These are phyloP conservation scores for Mucor lusitanicus DNA, from an alignment of 371 early-diverging fungal genomes.

Conservation along the genomic window DNA sequence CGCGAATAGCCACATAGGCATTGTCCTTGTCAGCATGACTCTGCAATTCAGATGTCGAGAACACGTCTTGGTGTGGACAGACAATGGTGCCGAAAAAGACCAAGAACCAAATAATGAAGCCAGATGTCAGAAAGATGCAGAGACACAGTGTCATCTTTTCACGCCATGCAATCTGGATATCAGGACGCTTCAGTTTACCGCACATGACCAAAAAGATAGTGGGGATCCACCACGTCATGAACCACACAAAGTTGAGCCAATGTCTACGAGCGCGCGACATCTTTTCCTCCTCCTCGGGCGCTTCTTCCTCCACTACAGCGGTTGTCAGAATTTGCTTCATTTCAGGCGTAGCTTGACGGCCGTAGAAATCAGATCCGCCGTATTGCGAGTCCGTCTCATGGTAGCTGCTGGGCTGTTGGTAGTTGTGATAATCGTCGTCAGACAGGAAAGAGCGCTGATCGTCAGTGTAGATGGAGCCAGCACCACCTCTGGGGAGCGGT, in stretches of 20 bases:
- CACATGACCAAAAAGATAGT: constrained; percentile 61
- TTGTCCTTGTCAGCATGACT: constrained; percentile 33
- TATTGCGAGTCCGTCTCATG: constrained; percentile 29
- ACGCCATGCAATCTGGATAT: constrained; percentile 87
- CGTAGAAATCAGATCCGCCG: constrained; percentile 16
- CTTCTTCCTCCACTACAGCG: constrained; percentile 21
- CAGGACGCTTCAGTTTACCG: constrained; percentile 76
- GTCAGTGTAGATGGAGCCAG: constrained; percentile 47
- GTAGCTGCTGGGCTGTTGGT: constrained; percentile 5
- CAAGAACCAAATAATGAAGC: constrained; percentile 57
- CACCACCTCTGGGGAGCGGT: constrained; percentile 18
- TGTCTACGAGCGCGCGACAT: constrained; percentile 54
- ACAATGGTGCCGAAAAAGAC: constrained; percentile 82
- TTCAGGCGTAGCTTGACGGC: constrained; percentile 1
- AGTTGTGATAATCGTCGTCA: constrained; percentile 36
- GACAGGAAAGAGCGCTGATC: constrained; percentile 68
- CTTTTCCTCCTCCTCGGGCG: constrained; percentile 15
- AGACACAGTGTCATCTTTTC: constrained; percentile 84
- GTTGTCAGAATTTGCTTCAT: constrained; percentile 33
- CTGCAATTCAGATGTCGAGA: constrained; percentile 52
- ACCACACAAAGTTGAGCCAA: constrained; percentile 86
- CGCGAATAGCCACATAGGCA: constrained; percentile 68
- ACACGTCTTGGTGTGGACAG: constrained; percentile 83
- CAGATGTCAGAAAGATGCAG: constrained; percentile 64
- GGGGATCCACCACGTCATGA: constrained; percentile 90